Evolutionary conservation across 140 eudicot species (phyloP), one percentile per base, ranked within the genome.

Genomic region (Flaveria floridana): DNA sequence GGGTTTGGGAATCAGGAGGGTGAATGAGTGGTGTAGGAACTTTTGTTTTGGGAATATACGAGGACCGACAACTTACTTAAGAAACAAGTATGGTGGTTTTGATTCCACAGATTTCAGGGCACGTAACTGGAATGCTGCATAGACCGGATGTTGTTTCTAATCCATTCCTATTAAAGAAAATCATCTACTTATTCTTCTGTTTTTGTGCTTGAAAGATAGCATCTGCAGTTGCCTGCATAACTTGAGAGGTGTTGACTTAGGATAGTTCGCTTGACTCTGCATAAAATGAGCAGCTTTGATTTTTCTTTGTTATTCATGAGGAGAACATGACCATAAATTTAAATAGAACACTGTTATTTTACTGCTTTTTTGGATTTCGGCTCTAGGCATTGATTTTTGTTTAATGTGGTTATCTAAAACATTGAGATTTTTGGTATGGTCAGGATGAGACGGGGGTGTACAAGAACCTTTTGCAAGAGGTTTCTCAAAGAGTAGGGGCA

Each of bases 391-490:
- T 67, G 56, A 39, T 39, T 11, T 37, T 65, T 4, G 2, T 13
- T 7, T 62, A 28, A 0, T 19, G 15, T 21, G 47, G 26, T 69
- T 4, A 6, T 39, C 16, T 48, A 26, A 63, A 26, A 30, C 5
- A 6, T 64, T 28, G 30, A 28, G 18, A n/a, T 34, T 57, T 52
- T 68, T 80, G 76, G 20, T 52, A 68, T 77, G 37, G 16, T n/a
- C 88, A 92, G 97, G 97, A 92, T 69, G 97, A 92, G 77, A 92
- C 96, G 48, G 97, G 97, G 70, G 97, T 92, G 68, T 92, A 92
- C 81, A 92, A 92, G 82, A 92, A 92, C 79, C 96, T 92, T 68
- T 68, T 92, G 86, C 97, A 92, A 80, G 97, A 92, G 83, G 95
- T 92, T 79, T 92, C 97, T 21, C 97, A 92, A 82, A 84, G 96